Evolutionary conservation across 331 rosid genomes (phyloP).

Genomic region (Ulmus americana): DNA sequence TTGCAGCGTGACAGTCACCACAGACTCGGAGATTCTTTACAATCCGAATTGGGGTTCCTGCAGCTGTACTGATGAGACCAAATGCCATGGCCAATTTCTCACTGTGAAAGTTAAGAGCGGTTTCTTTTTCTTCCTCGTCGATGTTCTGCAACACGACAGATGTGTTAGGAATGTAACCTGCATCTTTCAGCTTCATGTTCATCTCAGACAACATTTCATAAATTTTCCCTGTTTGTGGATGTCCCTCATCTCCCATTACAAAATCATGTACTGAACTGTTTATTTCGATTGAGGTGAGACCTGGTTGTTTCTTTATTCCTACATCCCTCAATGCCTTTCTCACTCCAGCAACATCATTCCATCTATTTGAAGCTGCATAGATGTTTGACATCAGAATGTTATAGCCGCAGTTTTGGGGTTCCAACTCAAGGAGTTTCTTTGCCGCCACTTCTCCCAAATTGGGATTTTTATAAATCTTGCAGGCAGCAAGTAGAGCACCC

Average conservation of each 20-base stretch:
- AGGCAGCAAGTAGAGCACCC: slow-evolving; percentile 66
- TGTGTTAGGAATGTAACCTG: slow-evolving; percentile 46
- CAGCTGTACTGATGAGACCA: slow-evolving; percentile 48
- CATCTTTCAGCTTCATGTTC: slow-evolving; percentile 41
- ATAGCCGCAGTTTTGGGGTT: slow-evolving; percentile 47
- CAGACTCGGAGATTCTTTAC: slow-evolving; percentile 63
- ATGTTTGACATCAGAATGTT: slow-evolving; percentile 61
- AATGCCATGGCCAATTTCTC: slow-evolving; percentile 68
- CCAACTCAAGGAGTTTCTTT: slow-evolving; percentile 44
- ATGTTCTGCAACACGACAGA: slow-evolving; percentile 43
- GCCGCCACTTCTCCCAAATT: slow-evolving; percentile 54
- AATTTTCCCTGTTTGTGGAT: slow-evolving; percentile 37
- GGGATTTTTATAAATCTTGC: slow-evolving; percentile 46
- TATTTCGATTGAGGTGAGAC: slow-evolving; percentile 56
- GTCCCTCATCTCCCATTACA: slow-evolving; percentile 46
- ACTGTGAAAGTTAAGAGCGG: slow-evolving; percentile 45
- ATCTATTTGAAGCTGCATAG: slow-evolving; percentile 52
- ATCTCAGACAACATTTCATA: slow-evolving; percentile 56
- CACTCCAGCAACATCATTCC: slow-evolving; percentile 49
- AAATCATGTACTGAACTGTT: slow-evolving; percentile 56
- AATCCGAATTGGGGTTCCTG: slow-evolving; percentile 44
- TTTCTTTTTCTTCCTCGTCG: slow-evolving; percentile 57
- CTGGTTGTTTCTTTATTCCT: slow-evolving; percentile 55
- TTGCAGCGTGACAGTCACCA: slow-evolving; percentile 57
- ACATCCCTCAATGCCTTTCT: slow-evolving; percentile 42